phyloP scores from a whole-genome alignment of 257 asterid genomes.

The Przewalskia tangutica region DNA sequence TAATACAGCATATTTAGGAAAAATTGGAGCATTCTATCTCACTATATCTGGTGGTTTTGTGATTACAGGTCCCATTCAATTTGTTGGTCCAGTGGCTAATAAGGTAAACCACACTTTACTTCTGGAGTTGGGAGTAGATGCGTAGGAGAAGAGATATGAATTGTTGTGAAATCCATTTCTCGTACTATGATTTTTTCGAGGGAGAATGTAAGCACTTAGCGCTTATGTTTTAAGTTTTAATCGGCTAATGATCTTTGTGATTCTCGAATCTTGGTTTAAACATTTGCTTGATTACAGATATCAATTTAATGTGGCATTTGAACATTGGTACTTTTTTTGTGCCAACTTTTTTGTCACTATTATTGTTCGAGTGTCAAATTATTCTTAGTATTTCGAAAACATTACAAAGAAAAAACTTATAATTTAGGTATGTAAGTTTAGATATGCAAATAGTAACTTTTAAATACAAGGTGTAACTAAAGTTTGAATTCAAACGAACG shows the following conservation, averaged over 20 bases:
- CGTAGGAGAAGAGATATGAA: constrained; percentile 5
- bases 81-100: constrained; percentile 63
- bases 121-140: constrained; percentile 66
- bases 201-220: neutral
- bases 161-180: neutral
- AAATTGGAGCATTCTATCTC: neutral
- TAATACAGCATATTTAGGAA: neutral
- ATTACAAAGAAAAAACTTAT: no score
- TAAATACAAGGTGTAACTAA: no score
- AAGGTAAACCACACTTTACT: constrained; percentile 66
- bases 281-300: neutral
- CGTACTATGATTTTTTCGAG: neutral
- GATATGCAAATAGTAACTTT: no score
- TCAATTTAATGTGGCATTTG: neutral
- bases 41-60: neutral
- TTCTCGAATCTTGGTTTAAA: neutral
- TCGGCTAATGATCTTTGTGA: neutral
- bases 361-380: no score
- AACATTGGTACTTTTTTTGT: no score
- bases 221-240: neutral
- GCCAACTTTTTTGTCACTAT: no score
- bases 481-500: no score
- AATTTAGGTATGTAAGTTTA: no score
- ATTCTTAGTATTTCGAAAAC: no score
- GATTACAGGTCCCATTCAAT: constrained; percentile 81